Base-by-base conservation (phyloP, 768 basidiomycete species). In the Termitomyces heimii region DNA sequence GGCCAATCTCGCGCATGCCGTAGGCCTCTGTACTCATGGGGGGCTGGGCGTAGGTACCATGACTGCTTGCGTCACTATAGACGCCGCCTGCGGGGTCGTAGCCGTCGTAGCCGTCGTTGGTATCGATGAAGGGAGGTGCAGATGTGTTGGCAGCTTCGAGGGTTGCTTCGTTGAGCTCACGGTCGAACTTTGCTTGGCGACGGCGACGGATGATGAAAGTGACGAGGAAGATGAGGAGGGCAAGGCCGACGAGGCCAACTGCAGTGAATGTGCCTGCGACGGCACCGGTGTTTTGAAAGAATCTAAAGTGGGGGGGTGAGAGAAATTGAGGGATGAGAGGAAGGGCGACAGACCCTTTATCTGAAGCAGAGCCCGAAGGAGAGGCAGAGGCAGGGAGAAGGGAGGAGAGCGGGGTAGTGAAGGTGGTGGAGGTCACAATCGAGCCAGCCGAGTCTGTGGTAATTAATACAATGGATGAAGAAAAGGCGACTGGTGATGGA, bases 271-370 rank as follows among this genome's bases (percentile, higher is more conserved):
- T 82, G 20, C 83, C 88, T 4, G 85, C 85, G 1, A 90, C 84
- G 0, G 87, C 89, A n/a, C 81, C 85, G 12, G 70, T 89, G 73
- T 91, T 91, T 51, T 76, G 60, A 68, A 89, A 85, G 74, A 90
- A 90, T 44, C 88, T 86, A 1, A 10, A 0, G 10, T 10, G 10
- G 3, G 20, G 20, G 5, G 13, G 20, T 13, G 8, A 12, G 42
- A 4, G 9, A n/a, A n/a, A 1, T 43, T 0, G 20, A 22, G 2
- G 5, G 9, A 22, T 8, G 10, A 35, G 2, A 22, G 12, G 9
- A 43, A 22, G 12, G 20, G 4, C 0, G 13, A 5, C n/a, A 12
- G 20, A 43, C 42, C 42, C 22, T 43, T 43, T 43, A 22, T 42
- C 5, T 2, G 42, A 43, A 22, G 12, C 22, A 4, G 20, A 22